These are phyloP conservation scores for Juncus effusus DNA, from an alignment of 176 grass and related monocot genomes.

Conservation along the genomic window DNA sequence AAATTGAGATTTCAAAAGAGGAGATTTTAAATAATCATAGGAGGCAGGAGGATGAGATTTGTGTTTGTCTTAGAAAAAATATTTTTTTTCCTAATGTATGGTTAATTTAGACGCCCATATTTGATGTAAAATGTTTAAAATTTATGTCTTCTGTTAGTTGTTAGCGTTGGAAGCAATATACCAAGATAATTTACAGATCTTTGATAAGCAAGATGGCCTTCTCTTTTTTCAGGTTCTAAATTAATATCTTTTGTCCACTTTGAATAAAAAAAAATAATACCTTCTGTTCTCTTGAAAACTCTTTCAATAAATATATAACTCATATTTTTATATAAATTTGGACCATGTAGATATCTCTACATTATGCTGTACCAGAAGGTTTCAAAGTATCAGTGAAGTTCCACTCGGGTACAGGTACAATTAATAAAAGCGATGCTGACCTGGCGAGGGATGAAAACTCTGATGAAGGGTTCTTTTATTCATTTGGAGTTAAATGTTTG, in stretches of 20 bases:
- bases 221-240: conserved; percentile 80
- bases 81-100: too few species aligned
- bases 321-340: too few species aligned
- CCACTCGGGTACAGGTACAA: conserved; percentile 26
- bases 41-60: conserved; percentile 53
- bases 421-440: conserved; percentile 24
- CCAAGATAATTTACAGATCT: conserved; percentile 48
- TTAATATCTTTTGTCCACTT: too few species aligned
- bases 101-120: too few species aligned
- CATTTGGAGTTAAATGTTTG: conserved; percentile 40
- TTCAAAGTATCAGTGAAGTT: conserved; percentile 36
- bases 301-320: too few species aligned
- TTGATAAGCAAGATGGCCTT: conserved; percentile 45
- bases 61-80: too few species aligned
- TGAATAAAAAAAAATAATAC: too few species aligned
- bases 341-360: conserved; percentile 35
- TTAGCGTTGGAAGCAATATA: conserved; percentile 82
- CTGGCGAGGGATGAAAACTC: background rate
- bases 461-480: conserved; percentile 33
- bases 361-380: conserved; percentile 32
- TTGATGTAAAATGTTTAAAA: background rate
- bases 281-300: too few species aligned
- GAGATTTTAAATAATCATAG: conserved; percentile 32
- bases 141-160: conserved; percentile 41
- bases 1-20: conserved; percentile 32